These are phyloP conservation scores for Stachybotrys elegans DNA, from an alignment of 2,329 filamentous ascomycete genomes.

Conservation along the genomic window DNA sequence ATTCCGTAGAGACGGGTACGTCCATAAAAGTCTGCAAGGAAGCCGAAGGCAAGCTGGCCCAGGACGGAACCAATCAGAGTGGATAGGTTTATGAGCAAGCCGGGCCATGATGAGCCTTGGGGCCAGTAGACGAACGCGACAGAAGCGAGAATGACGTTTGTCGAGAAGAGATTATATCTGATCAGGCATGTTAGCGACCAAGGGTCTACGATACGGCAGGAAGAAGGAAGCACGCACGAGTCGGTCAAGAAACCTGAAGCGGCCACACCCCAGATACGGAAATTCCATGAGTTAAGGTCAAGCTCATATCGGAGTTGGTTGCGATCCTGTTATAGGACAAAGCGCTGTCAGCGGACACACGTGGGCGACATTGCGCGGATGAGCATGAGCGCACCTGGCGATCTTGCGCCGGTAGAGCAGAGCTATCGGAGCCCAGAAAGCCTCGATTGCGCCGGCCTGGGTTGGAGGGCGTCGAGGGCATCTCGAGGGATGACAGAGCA, in stretches of 20 bases:
- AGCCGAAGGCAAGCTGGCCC: slow-evolving; percentile 48
- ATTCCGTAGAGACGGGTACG: slow-evolving; percentile 52
- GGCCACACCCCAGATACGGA: slow-evolving; percentile 50
- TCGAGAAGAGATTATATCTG: slow-evolving; percentile 51
- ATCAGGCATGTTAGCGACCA: slow-evolving; percentile 5
- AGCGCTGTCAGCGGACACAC: slow-evolving; percentile 1
- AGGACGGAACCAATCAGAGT: slow-evolving; percentile 48
- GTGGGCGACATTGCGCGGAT: not conserved
- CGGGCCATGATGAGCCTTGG: slow-evolving; percentile 35
- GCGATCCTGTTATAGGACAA: slow-evolving; percentile 34
- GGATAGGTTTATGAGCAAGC: slow-evolving; percentile 46
- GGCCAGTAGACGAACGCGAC: slow-evolving; percentile 50
- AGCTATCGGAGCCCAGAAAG: slow-evolving; percentile 45
- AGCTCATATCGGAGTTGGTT: slow-evolving; percentile 48
- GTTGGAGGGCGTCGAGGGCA: slow-evolving; percentile 23
- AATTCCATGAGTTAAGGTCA: slow-evolving; percentile 49
- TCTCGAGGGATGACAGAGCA: slow-evolving; percentile 15
- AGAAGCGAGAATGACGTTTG: slow-evolving; percentile 49
- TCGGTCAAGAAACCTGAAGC: slow-evolving; percentile 50
- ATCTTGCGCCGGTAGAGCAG: slow-evolving; percentile 44
- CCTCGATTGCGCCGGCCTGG: slow-evolving; percentile 38
- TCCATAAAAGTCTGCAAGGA: slow-evolving; percentile 49
- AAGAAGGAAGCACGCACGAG: slow-evolving; percentile 32
- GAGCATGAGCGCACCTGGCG: slow-evolving; percentile 33
- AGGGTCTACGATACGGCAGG: not conserved